A percentile compares a stretch with the other conserved stretches of the same genome.
These are phyloP conservation scores for Trametes villosa DNA, from an alignment of 768 basidiomycete species.

Conservation along the genomic window DNA sequence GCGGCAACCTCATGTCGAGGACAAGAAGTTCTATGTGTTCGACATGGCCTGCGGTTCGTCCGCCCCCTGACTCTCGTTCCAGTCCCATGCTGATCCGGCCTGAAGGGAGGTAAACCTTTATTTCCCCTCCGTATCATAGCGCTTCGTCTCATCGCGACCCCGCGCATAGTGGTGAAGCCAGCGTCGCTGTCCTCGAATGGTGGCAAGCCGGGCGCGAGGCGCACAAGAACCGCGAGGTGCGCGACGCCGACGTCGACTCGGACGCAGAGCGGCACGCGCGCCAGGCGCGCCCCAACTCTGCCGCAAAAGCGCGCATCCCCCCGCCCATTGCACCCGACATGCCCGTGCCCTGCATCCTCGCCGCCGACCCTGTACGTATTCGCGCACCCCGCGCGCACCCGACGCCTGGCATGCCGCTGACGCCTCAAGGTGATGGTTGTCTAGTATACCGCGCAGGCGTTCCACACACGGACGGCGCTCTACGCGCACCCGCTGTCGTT, in stretches of 20 bases:
- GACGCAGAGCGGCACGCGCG: conserved; percentile 23
- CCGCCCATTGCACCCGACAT: conserved; percentile 42
- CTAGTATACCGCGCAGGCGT: conserved; percentile 67
- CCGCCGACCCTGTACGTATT: conserved; percentile 57
- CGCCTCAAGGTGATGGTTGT: background rate
- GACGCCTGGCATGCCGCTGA: background rate
- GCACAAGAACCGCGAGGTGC: conserved; percentile 9
- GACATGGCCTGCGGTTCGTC: conserved; percentile 60
- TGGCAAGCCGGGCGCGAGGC: conserved; percentile 43
- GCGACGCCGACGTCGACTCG: conserved; percentile 22
- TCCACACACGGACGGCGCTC: conserved; percentile 55
- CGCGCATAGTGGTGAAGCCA: conserved; percentile 63
- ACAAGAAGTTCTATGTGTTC: conserved; percentile 45
- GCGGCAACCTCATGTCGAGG: conserved; percentile 34
- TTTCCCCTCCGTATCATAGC: background rate
- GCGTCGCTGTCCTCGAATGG: conserved; percentile 64
- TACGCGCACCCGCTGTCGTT: conserved; percentile 65
- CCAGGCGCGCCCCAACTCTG: conserved; percentile 21
- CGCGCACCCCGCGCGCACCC: background rate
- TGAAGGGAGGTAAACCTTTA: conserved; percentile 33
- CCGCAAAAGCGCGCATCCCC: conserved; percentile 29
- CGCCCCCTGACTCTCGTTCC: background rate
- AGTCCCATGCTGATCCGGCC: background rate
- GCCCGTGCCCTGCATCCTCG: conserved; percentile 41
- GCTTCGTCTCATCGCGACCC: conserved; percentile 7